Evolutionary conservation across 2,329 filamentous ascomycete species (phyloP).

Genomic region (Apiospora sp.): DNA sequence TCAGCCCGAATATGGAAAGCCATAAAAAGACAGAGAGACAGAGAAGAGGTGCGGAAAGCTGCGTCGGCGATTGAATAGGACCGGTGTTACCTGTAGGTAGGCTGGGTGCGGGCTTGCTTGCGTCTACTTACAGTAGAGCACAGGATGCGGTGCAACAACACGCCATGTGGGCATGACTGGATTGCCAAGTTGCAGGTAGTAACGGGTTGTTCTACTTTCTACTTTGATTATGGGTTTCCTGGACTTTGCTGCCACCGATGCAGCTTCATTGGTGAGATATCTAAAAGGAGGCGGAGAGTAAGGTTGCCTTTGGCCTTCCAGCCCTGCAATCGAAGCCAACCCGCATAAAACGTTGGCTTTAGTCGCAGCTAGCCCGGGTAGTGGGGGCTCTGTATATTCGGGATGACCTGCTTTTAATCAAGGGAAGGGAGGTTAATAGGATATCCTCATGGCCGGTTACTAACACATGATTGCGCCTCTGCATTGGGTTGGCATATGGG

Average conservation of each 20-base stretch:
- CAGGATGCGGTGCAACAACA: neutral
- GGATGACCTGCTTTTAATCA: conserved; percentile 14
- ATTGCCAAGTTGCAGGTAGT: neutral
- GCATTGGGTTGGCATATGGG: conserved; percentile 6
- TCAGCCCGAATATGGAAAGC: neutral
- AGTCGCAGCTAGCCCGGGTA: conserved; percentile 2
- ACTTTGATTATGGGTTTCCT: conserved; percentile 1
- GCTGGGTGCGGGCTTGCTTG: neutral
- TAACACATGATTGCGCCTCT: neutral
- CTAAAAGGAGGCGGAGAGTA: neutral
- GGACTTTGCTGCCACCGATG: neutral
- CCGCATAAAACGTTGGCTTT: conserved; percentile 18
- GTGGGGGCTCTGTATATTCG: conserved; percentile 9
- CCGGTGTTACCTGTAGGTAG: neutral
- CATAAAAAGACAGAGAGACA: neutral
- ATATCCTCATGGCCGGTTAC: neutral
- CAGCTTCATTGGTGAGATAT: neutral
- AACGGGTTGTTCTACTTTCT: neutral
- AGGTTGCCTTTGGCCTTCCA: conserved; percentile 13
- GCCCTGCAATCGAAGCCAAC: conserved; percentile 12
- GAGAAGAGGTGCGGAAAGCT: neutral
- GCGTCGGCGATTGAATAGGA: neutral
- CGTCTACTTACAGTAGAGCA: neutral
- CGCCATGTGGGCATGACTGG: neutral
- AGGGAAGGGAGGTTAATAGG: conserved; percentile 3